Evolutionary conservation across 1,284 basidiomycete genomes (phyloP).

Genomic region (Tilletia horrida): DNA sequence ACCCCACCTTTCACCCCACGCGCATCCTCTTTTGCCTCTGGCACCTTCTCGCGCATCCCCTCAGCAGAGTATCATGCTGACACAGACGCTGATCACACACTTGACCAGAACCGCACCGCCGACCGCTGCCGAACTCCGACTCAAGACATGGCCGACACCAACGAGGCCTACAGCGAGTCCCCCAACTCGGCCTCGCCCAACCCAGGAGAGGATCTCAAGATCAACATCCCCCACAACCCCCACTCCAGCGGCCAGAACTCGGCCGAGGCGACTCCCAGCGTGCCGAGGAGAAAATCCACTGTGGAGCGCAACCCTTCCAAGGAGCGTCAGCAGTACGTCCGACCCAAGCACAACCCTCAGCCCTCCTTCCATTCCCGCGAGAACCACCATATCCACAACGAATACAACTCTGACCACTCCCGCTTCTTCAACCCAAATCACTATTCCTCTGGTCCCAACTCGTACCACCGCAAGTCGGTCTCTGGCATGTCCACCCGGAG

Average conservation of each 20-base stretch:
- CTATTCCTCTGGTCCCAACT: slow-evolving; percentile 44
- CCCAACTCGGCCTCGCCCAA: slow-evolving; percentile 1
- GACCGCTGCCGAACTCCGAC: neutral
- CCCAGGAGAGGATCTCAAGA: slow-evolving; percentile 13
- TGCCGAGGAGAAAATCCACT: slow-evolving; percentile 20
- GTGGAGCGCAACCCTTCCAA: neutral
- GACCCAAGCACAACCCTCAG: neutral
- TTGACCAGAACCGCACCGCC: neutral
- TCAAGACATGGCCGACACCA: slow-evolving; percentile 5
- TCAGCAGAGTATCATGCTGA: neutral
- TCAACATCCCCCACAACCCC: slow-evolving; percentile 19
- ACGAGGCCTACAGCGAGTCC: neutral
- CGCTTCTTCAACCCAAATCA: slow-evolving; percentile 43
- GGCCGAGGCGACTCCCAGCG: slow-evolving; percentile 32
- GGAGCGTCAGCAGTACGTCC: slow-evolving; percentile 7
- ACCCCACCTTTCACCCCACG: slow-evolving; percentile 8
- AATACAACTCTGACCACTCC: slow-evolving; percentile 32
- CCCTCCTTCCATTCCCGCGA: slow-evolving; percentile 44
- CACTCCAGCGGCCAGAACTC: neutral
- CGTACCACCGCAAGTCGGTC: slow-evolving; percentile 43
- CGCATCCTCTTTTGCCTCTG: neutral
- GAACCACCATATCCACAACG: slow-evolving; percentile 32
- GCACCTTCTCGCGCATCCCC: slow-evolving; percentile 1
- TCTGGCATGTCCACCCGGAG: slow-evolving; percentile 23
- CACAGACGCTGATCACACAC: neutral